Conservation (phyloP, 2,329 filamentous ascomycete species). For the Arthrobotrys conoides region DNA sequence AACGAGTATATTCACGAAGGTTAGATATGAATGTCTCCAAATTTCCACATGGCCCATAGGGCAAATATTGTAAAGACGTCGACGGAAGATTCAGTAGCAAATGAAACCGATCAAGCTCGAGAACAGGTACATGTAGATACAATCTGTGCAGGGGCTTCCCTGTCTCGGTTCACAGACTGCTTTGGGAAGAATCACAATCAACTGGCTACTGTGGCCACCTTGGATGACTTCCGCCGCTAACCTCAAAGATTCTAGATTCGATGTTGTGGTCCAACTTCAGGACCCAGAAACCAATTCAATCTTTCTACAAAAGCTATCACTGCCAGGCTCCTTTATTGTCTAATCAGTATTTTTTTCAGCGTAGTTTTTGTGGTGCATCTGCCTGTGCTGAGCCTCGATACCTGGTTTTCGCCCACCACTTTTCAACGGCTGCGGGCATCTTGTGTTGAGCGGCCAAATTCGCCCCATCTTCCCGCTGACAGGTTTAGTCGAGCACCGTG, state of each 20-base stretch:
- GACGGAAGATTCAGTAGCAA: not conserved
- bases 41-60: too few species aligned
- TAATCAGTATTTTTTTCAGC: not conserved
- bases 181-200: slow-evolving; percentile 42
- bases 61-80: not conserved
- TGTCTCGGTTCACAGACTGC: slow-evolving; percentile 40
- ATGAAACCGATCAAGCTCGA: not conserved
- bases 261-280: slow-evolving; percentile 11
- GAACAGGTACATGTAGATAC: not conserved
- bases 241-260: slow-evolving; percentile 24
- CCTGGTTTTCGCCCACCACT: slow-evolving; percentile 2
- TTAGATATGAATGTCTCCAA: too few species aligned
- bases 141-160: slow-evolving; percentile 18
- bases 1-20: too few species aligned
- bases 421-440: not conserved
- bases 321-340: not conserved
- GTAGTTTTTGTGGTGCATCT: not conserved
- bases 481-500: not conserved
- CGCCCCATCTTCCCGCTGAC: slow-evolving; percentile 35
- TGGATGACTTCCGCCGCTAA: slow-evolving; percentile 44
- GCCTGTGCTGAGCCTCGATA: not conserved
- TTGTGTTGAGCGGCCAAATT: slow-evolving; percentile 47
- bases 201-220: slow-evolving; percentile 61
- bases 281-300: not conserved
- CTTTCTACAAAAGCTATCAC: not conserved